Conservation (phyloP, 345 rosid genomes). For the Corymbia maculata region DNA sequence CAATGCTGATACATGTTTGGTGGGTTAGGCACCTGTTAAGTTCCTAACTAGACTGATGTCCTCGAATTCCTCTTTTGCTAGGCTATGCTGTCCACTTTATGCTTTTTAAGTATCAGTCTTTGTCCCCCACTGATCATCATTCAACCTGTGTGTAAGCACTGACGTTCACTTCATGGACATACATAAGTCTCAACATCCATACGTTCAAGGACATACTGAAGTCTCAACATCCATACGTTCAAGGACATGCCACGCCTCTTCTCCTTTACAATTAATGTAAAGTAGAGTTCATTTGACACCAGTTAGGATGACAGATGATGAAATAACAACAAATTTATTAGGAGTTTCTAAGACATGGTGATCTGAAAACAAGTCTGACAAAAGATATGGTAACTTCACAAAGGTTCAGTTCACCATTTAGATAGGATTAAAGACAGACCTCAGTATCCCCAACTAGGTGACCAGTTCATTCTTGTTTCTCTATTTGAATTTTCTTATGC, state of each 20-base stretch:
- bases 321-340: no score
- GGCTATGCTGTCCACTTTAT: not conserved
- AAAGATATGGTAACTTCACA: no score
- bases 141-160: not conserved
- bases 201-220: slow-evolving; percentile 52
- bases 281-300: slow-evolving; percentile 81
- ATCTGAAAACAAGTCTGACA: no score
- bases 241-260: slow-evolving; percentile 67
- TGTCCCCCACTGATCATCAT: not conserved
- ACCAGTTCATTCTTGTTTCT: no score
- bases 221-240: slow-evolving; percentile 72
- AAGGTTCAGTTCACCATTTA: no score
- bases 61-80: not conserved
- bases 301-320: not conserved
- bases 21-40: not conserved
- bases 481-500: no score
- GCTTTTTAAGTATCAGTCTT: not conserved
- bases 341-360: no score
- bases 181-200: slow-evolving; percentile 54
- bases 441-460: no score
- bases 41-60: not conserved
- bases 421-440: no score
- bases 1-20: not conserved
- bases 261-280: slow-evolving; percentile 79
- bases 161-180: not conserved